Conservation (phyloP, 805 yeast species). For the Ogataea trehalophila region DNA sequence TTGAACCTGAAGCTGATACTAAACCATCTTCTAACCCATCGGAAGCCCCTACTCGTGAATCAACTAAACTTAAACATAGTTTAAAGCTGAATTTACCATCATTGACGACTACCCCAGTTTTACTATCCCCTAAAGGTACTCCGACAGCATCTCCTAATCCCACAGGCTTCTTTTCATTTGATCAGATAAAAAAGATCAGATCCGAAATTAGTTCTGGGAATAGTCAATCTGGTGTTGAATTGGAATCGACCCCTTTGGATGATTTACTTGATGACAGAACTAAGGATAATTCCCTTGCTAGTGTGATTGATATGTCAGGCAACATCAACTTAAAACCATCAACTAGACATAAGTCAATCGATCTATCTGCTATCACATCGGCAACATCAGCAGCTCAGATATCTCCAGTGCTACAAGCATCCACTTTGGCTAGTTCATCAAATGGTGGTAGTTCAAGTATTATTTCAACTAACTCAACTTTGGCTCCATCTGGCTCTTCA, state of each 20-base stretch:
- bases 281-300: too few species aligned
- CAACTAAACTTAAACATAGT: background rate
- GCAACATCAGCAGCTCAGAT: background rate
- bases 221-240: background rate
- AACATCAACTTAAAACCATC: too few species aligned
- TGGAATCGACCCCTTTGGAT: conserved; percentile 10
- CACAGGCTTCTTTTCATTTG: conserved; percentile 13
- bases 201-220: conserved; percentile 1
- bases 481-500: background rate
- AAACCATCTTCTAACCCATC: background rate
- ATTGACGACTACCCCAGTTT: conserved; percentile 21
- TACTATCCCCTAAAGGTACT: conserved; percentile 29
- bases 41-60: too few species aligned
- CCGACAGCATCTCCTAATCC: conserved; percentile 26
- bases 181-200: conserved; percentile 10
- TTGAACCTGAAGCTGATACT: background rate
- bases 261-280: conserved; percentile 4
- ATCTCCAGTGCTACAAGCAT: background rate
- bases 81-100: conserved; percentile 22
- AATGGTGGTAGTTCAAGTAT: background rate
- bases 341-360: too few species aligned
- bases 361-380: background rate
- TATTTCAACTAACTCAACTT: too few species aligned
- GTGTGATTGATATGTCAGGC: too few species aligned
- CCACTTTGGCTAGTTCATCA: background rate